Conservation (phyloP, 2,329 filamentous ascomycete genomes). For the Aspergillus aculeatus region DNA sequence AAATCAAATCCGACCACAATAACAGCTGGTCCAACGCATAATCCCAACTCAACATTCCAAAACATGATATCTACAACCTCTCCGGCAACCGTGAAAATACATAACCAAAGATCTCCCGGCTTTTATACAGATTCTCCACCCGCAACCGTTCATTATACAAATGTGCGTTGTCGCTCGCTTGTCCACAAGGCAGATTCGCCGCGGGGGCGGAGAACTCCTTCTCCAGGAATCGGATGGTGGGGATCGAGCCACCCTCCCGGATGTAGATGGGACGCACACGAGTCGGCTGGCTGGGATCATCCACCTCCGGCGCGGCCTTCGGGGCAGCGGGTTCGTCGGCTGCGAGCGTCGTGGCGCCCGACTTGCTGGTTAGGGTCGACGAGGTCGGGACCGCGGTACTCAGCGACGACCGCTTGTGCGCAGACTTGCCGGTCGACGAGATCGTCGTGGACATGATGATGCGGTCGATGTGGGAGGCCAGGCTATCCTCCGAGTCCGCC, state of each 20-base stretch:
- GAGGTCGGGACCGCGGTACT: slow-evolving; percentile 37
- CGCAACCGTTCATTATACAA: slow-evolving; percentile 92
- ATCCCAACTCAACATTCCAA: background rate
- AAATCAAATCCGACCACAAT: too few relatives aligned
- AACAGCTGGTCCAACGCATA: background rate
- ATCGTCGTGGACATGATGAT: slow-evolving; percentile 41
- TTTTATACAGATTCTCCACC: slow-evolving; percentile 83
- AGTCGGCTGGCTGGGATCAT: background rate
- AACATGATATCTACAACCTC: slow-evolving; percentile 15
- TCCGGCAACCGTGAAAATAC: slow-evolving; percentile 70
- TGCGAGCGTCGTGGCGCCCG: slow-evolving; percentile 7
- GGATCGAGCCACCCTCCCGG: slow-evolving; percentile 91
- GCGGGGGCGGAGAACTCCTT: slow-evolving; percentile 91
- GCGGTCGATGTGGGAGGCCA: slow-evolving; percentile 41
- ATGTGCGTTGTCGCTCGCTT: slow-evolving; percentile 91
- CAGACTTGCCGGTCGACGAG: slow-evolving; percentile 30
- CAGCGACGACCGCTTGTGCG: slow-evolving; percentile 27
- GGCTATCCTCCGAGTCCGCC: slow-evolving; percentile 39
- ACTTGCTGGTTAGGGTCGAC: slow-evolving; percentile 38
- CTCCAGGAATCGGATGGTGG: slow-evolving; percentile 88
- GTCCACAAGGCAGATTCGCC: slow-evolving; percentile 89
- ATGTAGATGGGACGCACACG: slow-evolving; percentile 72
- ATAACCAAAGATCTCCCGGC: slow-evolving; percentile 82
- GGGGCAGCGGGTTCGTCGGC: background rate
- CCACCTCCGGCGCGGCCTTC: background rate